These are phyloP conservation scores for Xanthoceras sorbifolium DNA, from an alignment of 345 rosid genomes.

Conservation along the genomic window DNA sequence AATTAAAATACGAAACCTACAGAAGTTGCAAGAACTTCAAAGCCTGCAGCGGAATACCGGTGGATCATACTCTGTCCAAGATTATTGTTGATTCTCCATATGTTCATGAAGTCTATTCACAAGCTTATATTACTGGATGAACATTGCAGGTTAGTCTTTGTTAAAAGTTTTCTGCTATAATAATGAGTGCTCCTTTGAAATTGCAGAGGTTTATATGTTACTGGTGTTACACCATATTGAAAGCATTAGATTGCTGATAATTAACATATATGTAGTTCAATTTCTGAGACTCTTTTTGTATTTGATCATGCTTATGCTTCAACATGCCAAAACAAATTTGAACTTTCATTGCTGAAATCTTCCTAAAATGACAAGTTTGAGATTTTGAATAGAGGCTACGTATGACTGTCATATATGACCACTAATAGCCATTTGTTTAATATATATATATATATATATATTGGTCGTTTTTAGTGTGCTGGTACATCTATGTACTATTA, in stretches of 20 bases:
- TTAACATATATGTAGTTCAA: background rate
- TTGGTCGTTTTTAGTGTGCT: no score
- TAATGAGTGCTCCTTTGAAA: background rate
- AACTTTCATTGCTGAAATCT: background rate
- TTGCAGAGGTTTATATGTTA: background rate
- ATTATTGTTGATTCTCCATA: background rate
- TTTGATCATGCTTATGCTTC: background rate
- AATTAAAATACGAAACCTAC: slow-evolving; percentile 61
- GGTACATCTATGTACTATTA: no score
- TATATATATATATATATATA: no score
- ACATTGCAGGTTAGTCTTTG: background rate
- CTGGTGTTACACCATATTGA: background rate
- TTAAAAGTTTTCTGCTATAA: background rate
- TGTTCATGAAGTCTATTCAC: background rate
- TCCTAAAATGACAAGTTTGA: background rate
- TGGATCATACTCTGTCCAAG: slow-evolving; percentile 13
- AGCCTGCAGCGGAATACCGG: slow-evolving; percentile 14
- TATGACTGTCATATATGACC: background rate
- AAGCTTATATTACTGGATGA: background rate
- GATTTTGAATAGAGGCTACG: background rate
- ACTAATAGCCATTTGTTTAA: background rate
- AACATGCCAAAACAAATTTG: background rate
- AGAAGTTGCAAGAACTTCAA: slow-evolving; percentile 40
- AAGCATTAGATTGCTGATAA: background rate
- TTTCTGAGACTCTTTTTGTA: background rate